These are phyloP conservation scores for Colletotrichum tropicale DNA, from an alignment of 2,329 filamentous ascomycete genomes.

Conservation along the genomic window DNA sequence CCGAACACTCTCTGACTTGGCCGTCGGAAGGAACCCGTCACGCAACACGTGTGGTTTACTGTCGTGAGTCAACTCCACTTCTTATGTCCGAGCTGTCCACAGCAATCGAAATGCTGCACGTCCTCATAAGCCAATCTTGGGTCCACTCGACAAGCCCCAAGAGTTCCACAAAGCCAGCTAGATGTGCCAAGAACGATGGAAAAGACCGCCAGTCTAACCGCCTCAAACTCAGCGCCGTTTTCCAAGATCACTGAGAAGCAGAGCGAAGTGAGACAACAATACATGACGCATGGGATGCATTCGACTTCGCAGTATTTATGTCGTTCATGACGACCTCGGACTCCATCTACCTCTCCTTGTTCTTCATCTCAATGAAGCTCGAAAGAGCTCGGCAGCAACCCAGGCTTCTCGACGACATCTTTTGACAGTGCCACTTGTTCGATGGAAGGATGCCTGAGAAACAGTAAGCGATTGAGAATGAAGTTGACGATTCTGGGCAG, in stretches of 20 bases:
- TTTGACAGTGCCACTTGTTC: too few species aligned
- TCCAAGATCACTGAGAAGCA: not conserved
- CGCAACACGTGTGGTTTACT: not conserved
- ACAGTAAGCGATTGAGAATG: too few species aligned
- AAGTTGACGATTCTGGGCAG: too few species aligned
- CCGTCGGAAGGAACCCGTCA: not conserved
- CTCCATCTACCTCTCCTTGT: too few species aligned
- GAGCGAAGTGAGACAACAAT: not conserved
- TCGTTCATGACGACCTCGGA: not conserved
- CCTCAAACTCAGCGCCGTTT: not conserved
- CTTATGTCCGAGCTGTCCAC: not conserved
- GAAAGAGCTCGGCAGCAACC: too few species aligned
- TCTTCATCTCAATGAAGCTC: too few species aligned
- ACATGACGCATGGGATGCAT: too few species aligned
- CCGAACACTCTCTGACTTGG: not conserved
- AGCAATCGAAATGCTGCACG: not conserved
- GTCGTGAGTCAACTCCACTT: not conserved
- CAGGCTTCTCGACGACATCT: too few species aligned
- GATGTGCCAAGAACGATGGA: not conserved
- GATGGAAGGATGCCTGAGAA: too few species aligned
- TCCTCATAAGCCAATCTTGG: not conserved
- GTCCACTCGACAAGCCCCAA: not conserved
- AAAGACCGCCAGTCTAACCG: not conserved
- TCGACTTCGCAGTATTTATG: not conserved
- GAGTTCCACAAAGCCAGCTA: not conserved